Evolutionary conservation across 495 filamentous ascomycete species (phyloP).

Genomic region (Penicillium pancosmium): DNA sequence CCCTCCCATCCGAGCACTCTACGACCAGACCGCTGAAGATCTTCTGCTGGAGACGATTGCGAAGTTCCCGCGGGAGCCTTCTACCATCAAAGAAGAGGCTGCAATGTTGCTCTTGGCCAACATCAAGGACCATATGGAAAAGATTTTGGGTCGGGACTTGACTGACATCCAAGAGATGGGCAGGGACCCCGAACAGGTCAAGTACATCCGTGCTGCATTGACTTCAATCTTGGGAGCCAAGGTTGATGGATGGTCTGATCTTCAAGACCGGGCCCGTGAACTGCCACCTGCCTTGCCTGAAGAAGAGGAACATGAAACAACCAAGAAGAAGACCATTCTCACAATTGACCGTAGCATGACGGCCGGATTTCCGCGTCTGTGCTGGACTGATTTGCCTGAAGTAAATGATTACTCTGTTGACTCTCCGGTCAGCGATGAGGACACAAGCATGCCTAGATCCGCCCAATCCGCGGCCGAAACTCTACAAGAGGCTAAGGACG

Average conservation of each 20-base stretch:
- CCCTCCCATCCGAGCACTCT: slow-evolving; percentile 47
- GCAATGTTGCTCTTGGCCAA: slow-evolving; percentile 53
- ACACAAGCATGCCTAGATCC: slow-evolving; percentile 54
- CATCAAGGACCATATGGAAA: slow-evolving; percentile 56
- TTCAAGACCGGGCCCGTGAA: slow-evolving; percentile 48
- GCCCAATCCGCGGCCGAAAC: slow-evolving; percentile 57
- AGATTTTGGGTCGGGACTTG: slow-evolving; percentile 47
- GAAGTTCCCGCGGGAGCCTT: slow-evolving; percentile 50
- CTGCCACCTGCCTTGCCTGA: slow-evolving; percentile 44
- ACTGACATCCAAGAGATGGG: slow-evolving; percentile 54
- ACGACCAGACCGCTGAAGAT: slow-evolving; percentile 52
- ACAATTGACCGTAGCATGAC: slow-evolving; percentile 49
- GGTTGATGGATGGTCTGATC: slow-evolving; percentile 51
- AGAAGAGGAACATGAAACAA: slow-evolving; percentile 32
- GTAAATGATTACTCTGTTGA: slow-evolving; percentile 46
- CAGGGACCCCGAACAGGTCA: slow-evolving; percentile 50
- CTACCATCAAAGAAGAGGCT: slow-evolving; percentile 53
- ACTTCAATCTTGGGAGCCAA: slow-evolving; percentile 52
- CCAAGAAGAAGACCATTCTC: slow-evolving; percentile 47
- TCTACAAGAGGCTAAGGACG: slow-evolving; percentile 57
- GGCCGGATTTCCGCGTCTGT: slow-evolving; percentile 48
- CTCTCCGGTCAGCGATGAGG: slow-evolving; percentile 46
- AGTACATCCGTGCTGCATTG: slow-evolving; percentile 49
- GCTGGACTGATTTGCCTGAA: slow-evolving; percentile 53
- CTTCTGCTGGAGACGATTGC: slow-evolving; percentile 50